These are phyloP conservation scores for Elsinoe arachidis DNA, from an alignment of 2,329 filamentous ascomycete genomes.

Conservation along the genomic window DNA sequence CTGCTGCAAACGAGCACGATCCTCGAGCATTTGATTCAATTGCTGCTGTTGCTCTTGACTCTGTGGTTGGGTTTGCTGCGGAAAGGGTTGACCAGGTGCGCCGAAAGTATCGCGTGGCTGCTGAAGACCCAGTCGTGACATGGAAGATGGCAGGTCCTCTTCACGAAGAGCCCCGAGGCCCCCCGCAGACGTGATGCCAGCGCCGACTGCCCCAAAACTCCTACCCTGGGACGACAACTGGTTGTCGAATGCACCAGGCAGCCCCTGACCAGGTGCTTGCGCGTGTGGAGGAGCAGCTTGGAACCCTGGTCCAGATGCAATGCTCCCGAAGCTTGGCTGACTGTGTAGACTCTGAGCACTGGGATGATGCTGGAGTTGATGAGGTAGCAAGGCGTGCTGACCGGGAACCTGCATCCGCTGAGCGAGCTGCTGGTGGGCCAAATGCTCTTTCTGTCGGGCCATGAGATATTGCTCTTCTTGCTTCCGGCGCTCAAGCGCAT, in stretches of 20 bases:
- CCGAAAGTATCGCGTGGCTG: conserved; percentile 40
- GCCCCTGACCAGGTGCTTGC: conserved; percentile 28
- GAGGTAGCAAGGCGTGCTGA: conserved; percentile 42
- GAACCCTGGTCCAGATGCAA: conserved; percentile 68
- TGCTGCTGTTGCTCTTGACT: conserved; percentile 42
- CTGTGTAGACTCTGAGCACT: conserved; percentile 94
- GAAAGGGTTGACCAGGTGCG: conserved; percentile 37
- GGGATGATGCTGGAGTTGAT: conserved; percentile 77
- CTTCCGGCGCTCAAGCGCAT: conserved; percentile 89
- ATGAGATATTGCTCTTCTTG: conserved; percentile 97
- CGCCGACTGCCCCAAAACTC: conserved; percentile 38
- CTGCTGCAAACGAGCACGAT: conserved; percentile 51
- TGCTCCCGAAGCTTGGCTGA: conserved; percentile 92
- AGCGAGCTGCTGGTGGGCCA: conserved; percentile 75
- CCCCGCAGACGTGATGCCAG: conserved; percentile 33
- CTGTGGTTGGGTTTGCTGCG: conserved; percentile 24
- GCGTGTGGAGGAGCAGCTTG: conserved; percentile 51
- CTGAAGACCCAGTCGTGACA: conserved; percentile 56
- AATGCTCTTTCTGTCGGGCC: conserved; percentile 88
- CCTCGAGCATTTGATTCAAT: conserved; percentile 52
- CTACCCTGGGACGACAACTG: conserved; percentile 31
- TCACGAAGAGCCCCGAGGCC: conserved; percentile 32
- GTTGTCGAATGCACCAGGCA: conserved; percentile 62
- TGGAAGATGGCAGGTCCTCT: conserved; percentile 58
- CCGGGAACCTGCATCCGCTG: conserved; percentile 61